A percentile compares a stretch with the other conserved stretches of the same genome.
Evolutionary conservation across 2,329 filamentous ascomycete genomes (phyloP).

Genomic region (Fusarium clavum): DNA sequence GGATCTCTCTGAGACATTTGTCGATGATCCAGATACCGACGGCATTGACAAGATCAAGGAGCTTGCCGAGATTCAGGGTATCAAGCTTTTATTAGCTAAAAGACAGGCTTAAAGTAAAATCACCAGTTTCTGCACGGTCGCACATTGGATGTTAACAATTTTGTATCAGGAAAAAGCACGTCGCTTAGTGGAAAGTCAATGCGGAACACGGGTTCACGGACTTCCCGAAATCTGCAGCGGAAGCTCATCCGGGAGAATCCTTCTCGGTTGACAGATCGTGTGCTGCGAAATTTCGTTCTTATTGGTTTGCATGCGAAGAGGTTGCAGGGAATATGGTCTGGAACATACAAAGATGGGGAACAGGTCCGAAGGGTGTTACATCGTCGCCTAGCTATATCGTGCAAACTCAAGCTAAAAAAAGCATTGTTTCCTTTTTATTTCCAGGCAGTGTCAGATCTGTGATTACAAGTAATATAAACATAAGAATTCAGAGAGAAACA

Average conservation of each 20-base stretch:
- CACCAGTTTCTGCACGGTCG: rapidly evolving
- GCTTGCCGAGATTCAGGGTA: not conserved
- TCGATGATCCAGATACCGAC: not conserved
- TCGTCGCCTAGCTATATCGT: not conserved
- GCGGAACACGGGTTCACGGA: too few relatives aligned
- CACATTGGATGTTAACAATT: not conserved
- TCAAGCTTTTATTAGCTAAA: rapidly evolving
- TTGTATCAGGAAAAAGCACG: not conserved
- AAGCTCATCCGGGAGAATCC: not conserved
- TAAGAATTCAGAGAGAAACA: not conserved
- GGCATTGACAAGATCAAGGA: not conserved
- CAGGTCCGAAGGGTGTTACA: not conserved
- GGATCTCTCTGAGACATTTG: not conserved
- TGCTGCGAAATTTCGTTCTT: not conserved
- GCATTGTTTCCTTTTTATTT: not conserved
- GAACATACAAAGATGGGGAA: not conserved
- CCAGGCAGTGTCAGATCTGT: rapidly evolving
- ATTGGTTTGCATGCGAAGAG: not conserved
- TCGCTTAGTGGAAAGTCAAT: too few relatives aligned
- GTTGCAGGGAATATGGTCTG: not conserved
- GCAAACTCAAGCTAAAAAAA: rapidly evolving
- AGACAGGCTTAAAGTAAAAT: not conserved
- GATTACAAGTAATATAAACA: too few relatives aligned
- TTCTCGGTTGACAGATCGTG: not conserved
- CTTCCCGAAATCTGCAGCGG: too few relatives aligned